These are phyloP conservation scores for Monilinia vaccinii-corymbosi DNA, from an alignment of 2,329 filamentous ascomycete genomes.

Conservation along the genomic window DNA sequence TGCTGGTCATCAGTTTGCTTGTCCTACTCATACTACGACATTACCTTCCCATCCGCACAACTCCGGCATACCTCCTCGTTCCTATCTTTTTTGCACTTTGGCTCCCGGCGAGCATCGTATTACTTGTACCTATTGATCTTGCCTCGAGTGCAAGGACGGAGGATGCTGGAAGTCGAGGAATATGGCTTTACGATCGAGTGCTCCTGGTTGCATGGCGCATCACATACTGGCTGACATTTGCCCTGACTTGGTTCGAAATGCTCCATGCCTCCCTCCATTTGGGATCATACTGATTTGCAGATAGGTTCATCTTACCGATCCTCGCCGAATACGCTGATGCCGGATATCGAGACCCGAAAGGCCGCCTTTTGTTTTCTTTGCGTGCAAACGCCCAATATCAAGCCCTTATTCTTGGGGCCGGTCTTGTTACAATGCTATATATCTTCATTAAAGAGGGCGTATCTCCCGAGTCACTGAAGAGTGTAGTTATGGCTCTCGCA, in stretches of 20 bases:
- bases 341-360: slow-evolving; percentile 79
- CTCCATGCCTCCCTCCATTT: background rate
- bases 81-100: slow-evolving; percentile 95
- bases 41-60: slow-evolving; percentile 83
- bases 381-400: slow-evolving; percentile 85
- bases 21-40: slow-evolving; percentile 80
- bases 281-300: background rate
- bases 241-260: slow-evolving; percentile 69
- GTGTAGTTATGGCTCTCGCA: slow-evolving; percentile 81
- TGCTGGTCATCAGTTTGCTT: slow-evolving; percentile 63
- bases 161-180: slow-evolving; percentile 62
- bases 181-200: slow-evolving; percentile 75
- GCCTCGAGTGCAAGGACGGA: slow-evolving; percentile 72
- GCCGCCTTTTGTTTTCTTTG: slow-evolving; percentile 74
- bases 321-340: slow-evolving; percentile 93
- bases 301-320: slow-evolving; percentile 79
- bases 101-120: slow-evolving; percentile 80
- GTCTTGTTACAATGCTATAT: slow-evolving; percentile 67
- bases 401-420: slow-evolving; percentile 64
- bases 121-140: slow-evolving; percentile 92
- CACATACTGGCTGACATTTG: slow-evolving; percentile 94
- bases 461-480: slow-evolving; percentile 65
- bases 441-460: slow-evolving; percentile 72
- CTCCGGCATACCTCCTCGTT: slow-evolving; percentile 79
- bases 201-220: slow-evolving; percentile 89